These are phyloP conservation scores for Pestalotiopsis sp. DNA, from an alignment of 2,329 filamentous ascomycete species.

Conservation along the genomic window DNA sequence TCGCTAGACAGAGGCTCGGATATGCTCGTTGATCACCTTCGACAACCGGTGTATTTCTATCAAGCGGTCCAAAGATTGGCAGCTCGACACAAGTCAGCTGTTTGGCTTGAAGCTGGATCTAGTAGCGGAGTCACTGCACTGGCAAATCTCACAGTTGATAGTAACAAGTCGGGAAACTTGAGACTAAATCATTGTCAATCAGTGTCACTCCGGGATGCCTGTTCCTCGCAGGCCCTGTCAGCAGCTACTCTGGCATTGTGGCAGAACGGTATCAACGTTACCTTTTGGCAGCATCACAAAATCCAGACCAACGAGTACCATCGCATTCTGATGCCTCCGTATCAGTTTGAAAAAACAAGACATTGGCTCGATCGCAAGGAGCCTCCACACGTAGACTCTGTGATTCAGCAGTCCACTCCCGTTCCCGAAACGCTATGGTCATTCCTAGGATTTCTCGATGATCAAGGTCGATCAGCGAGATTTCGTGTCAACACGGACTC, in stretches of 20 bases:
- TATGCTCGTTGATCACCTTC: conserved; percentile 31
- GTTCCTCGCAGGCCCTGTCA: conserved; percentile 21
- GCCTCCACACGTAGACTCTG: not conserved
- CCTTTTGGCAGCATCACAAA: conserved; percentile 41
- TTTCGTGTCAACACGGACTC: conserved; percentile 46
- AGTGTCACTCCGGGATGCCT: conserved; percentile 21
- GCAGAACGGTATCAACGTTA: conserved; percentile 37
- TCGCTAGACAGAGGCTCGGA: conserved; percentile 3
- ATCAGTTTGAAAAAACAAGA: conserved; percentile 43
- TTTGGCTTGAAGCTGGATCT: conserved; percentile 38
- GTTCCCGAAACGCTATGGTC: conserved; percentile 21
- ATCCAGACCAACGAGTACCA: conserved; percentile 26
- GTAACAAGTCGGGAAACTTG: conserved; percentile 17
- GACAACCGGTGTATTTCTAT: conserved; percentile 36
- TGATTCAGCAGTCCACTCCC: not conserved
- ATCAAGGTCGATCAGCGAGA: conserved; percentile 24
- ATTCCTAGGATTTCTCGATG: conserved; percentile 31
- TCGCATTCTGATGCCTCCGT: conserved; percentile 38
- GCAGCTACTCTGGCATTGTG: conserved; percentile 38
- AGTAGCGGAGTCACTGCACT: conserved; percentile 36
- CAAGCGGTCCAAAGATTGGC: conserved; percentile 31
- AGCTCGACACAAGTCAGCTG: conserved; percentile 20
- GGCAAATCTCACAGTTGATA: conserved; percentile 31
- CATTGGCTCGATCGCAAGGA: conserved; percentile 42
- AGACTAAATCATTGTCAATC: conserved; percentile 7